Evolutionary conservation across 441 rosid species (phyloP).

Genomic region (Erysimum pusillum): DNA sequence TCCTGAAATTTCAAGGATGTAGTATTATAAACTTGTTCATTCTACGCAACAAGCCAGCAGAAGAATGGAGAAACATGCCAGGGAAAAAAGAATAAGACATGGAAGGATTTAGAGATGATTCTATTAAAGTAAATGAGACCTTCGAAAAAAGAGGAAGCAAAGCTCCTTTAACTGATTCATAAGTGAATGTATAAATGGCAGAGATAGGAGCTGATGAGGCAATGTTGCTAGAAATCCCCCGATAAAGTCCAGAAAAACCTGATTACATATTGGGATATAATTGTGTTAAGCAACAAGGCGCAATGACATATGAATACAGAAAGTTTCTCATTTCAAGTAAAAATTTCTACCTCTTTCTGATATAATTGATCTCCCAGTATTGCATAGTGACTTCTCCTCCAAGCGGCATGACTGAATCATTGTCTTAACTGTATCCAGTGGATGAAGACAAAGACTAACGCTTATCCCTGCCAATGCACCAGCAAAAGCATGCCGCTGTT

Average conservation of each 20-base stretch:
- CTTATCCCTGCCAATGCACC: conserved; percentile 87
- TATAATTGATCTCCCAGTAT: conserved; percentile 77
- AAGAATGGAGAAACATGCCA: not conserved
- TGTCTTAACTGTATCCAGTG: conserved; percentile 90
- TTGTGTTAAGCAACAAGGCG: not conserved
- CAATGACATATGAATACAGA: conserved; percentile 24
- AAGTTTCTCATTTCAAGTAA: conserved; percentile 15
- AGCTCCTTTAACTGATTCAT: conserved; percentile 82
- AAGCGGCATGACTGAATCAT: conserved; percentile 74
- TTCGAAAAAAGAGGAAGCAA: conserved; percentile 80
- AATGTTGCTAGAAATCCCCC: conserved; percentile 79
- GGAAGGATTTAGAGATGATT: not conserved
- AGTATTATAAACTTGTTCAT: conserved; percentile 12
- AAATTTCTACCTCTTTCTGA: conserved; percentile 77
- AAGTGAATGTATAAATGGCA: conserved; percentile 85
- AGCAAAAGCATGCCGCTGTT: conserved; percentile 89
- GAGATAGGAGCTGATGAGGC: conserved; percentile 93
- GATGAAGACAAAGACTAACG: conserved; percentile 94
- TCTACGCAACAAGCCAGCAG: not conserved
- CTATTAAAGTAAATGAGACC: conserved; percentile 51
- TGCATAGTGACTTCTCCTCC: conserved; percentile 75
- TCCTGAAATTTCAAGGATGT: conserved; percentile 57
- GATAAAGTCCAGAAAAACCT: conserved; percentile 84
- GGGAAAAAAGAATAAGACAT: not conserved
- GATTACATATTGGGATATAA: conserved; percentile 38